Conservation (phyloP, 352 stramenopile species). For the Phytophthora lateralis region DNA sequence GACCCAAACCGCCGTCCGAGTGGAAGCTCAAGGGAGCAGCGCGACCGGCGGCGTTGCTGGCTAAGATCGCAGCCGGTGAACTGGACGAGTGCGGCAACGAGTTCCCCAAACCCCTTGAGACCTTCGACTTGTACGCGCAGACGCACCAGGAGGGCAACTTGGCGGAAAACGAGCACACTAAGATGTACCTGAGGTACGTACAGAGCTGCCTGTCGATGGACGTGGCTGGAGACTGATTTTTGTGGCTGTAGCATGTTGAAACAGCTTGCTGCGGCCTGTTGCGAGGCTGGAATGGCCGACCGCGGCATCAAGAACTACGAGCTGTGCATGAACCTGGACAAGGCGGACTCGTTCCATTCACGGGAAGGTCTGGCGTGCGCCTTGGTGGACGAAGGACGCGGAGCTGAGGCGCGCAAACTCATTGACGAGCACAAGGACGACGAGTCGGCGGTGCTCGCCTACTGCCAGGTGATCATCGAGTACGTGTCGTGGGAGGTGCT, state of each 20-base stretch:
- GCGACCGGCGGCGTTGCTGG: constrained; percentile 67
- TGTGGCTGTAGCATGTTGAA: constrained; percentile 43
- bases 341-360: constrained; percentile 58
- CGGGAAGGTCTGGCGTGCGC: constrained; percentile 78
- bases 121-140: constrained; percentile 74
- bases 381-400: constrained; percentile 80
- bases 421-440: constrained; percentile 67
- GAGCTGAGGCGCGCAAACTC: constrained; percentile 67
- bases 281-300: constrained; percentile 70
- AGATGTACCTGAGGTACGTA: constrained; percentile 68
- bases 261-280: constrained; percentile 75
- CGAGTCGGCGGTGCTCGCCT: constrained; percentile 73
- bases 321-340: constrained; percentile 78
- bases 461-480: constrained; percentile 85
- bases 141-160: constrained; percentile 57
- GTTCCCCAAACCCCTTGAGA: constrained; percentile 75
- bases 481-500: constrained; percentile 91
- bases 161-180: constrained; percentile 62
- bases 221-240: constrained; percentile 9
- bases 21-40: constrained; percentile 86
- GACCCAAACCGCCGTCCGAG: constrained; percentile 58
- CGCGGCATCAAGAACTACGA: constrained; percentile 86
- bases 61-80: constrained; percentile 80
- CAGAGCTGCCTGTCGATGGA: not conserved
- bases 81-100: constrained; percentile 79